Evolutionary conservation across 1,284 basidiomycete species (phyloP), one percentile per base, ranked within the genome.

Genomic region (Cryptococcus sp.): DNA sequence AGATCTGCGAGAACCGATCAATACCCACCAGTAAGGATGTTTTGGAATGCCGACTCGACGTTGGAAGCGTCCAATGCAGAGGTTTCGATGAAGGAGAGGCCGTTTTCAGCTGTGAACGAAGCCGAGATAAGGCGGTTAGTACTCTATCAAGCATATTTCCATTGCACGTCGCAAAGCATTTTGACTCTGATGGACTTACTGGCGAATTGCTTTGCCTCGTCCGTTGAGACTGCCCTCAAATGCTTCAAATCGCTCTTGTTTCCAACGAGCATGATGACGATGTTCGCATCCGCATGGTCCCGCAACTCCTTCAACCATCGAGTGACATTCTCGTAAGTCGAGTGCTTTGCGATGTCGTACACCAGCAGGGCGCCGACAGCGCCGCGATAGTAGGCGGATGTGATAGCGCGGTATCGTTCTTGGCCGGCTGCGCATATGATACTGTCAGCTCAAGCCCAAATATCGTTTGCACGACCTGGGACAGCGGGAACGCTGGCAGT

Each of bases 191-290:
- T 17, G 35, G 3, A 84, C 90, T 70, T 72, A 93, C 91, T 83
- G 39, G 91, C 81, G 79, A 93, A 93, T 13, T 82, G 81, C 83
- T 90, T 92, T 51, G 91, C 91, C 81, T 93, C 81, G 57, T 98
- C 95, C 42, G 94, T 98, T 27, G 94, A 90, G 39, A 99, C 94
- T 47, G 94, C 95, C 65, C 95, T 84, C 67, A 98, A 80, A 78
- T 98, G 95, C 82, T 95, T 93, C 83, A 99, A 86, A 86, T 99
- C 95, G 77, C 90, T 92, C 88, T 99, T 99, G 83, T 93, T 93
- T 25, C 89, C 90, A 39, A 94, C 92, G 50, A 95, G 85, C 91
- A 93, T 93, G 78, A 94, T 94, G 57, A 91, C 91, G 66, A 93
- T 93, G 83, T 90, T 93, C 58, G 89, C 88, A 77, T 94, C 91